phyloP scores from a whole-genome alignment of 495 filamentous ascomycete genomes.

The Hyaloscypha variabilis region DNA sequence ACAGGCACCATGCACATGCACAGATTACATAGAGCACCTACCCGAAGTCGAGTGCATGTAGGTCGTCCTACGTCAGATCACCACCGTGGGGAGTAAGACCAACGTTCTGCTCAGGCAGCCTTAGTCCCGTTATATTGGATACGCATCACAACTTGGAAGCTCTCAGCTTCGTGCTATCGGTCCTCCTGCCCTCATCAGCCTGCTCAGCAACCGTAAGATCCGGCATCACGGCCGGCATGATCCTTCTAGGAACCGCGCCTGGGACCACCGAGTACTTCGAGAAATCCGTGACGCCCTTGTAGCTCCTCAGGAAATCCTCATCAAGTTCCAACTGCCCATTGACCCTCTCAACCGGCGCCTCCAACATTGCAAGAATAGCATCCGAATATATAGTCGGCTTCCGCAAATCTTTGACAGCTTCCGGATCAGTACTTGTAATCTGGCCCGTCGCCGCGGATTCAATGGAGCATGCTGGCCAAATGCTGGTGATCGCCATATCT shows the following conservation, averaged over 20 bases:
- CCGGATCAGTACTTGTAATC: slow-evolving; percentile 47
- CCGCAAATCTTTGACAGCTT: slow-evolving; percentile 56
- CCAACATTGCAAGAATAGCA: slow-evolving; percentile 74
- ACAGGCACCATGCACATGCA: no score
- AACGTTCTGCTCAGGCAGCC: no score
- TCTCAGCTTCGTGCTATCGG: slow-evolving; percentile 60
- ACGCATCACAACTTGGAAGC: slow-evolving; percentile 22
- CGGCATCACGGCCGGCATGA: slow-evolving; percentile 77
- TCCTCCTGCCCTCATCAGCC: slow-evolving; percentile 74
- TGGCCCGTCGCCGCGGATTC: slow-evolving; percentile 71
- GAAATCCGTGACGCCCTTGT: slow-evolving; percentile 69
- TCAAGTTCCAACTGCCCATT: slow-evolving; percentile 77
- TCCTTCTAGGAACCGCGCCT: slow-evolving; percentile 66
- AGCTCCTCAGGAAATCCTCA: slow-evolving; percentile 76
- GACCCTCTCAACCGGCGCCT: slow-evolving; percentile 58
- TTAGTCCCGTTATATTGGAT: no score
- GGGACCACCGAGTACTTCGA: slow-evolving; percentile 69
- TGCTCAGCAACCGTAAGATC: slow-evolving; percentile 76
- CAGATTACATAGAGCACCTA: no score
- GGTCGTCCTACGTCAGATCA: no score
- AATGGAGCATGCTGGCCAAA: slow-evolving; percentile 79
- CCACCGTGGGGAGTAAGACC: no score
- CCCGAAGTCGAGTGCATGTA: no score
- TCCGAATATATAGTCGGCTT: slow-evolving; percentile 79
- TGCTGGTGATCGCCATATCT: slow-evolving; percentile 77